Evolutionary conservation across 129 eudicot species (phyloP).

Genomic region (Arctium minus): DNA sequence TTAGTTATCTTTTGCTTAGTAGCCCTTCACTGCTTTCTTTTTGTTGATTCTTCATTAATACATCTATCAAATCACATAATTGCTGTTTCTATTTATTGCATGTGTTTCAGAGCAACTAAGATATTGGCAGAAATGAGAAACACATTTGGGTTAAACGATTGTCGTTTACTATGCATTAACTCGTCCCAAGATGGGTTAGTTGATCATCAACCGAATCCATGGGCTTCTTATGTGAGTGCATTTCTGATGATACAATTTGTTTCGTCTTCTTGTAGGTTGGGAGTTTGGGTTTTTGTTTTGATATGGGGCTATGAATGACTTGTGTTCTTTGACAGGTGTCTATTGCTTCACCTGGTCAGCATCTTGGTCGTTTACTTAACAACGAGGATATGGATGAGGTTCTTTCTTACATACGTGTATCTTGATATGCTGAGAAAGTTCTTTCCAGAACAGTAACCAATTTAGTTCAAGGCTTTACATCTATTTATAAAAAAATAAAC

Average conservation of each 20-base stretch:
- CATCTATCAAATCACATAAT: constrained; percentile 12
- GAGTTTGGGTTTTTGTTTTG: constrained; percentile 8
- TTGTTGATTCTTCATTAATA: neutral
- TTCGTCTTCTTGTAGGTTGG: neutral
- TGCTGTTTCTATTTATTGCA: constrained; percentile 17
- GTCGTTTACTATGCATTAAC: constrained; percentile 82
- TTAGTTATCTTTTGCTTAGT: neutral
- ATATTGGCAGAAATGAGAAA: constrained; percentile 75
- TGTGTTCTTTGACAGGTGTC: constrained; percentile 45
- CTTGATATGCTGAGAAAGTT: neutral
- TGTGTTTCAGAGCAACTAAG: constrained; percentile 65
- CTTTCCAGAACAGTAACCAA: neutral
- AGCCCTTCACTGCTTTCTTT: neutral
- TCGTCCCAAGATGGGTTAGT: constrained; percentile 53
- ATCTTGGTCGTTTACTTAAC: constrained; percentile 62
- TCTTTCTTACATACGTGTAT: neutral
- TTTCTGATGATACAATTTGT: constrained; percentile 8
- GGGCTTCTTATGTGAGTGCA: constrained; percentile 73
- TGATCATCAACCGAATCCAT: constrained; percentile 58
- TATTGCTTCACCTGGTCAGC: constrained; percentile 39
- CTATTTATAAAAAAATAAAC: neutral
- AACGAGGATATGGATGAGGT: constrained; percentile 79
- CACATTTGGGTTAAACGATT: constrained; percentile 71
- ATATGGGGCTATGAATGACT: neutral
- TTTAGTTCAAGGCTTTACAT: constrained; percentile 1